Base-by-base conservation (phyloP, 1,284 basidiomycete genomes). In the Tetrapyrgos nigripes region DNA sequence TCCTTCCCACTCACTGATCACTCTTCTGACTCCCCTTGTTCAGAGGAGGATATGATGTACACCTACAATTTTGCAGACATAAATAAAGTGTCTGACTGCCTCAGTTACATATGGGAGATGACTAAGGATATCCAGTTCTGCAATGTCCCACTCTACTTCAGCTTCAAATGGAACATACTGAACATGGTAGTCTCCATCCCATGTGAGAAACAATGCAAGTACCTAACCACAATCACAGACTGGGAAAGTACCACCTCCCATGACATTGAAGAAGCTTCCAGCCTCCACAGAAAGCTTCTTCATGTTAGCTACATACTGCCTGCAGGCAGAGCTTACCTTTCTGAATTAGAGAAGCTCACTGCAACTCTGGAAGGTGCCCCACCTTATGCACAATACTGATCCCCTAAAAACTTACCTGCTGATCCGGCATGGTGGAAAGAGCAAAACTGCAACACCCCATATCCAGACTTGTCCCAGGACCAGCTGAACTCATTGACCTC, bases 331-430 rank as follows among this genome's bases (percentile, higher is more conserved):
- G 72, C 76, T 0, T 75, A 73, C 47, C 70, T 79, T 48, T 71
- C 66, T 23, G 55, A 50, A 14, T 61, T 80, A 1, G 70, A 77
- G 37, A 31, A 59, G 14, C 65, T 76, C 64, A 49, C 74, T 0
- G 14, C 44, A 1, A 50, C 60, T 0, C 70, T 65, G 1, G 43
- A 28, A 31, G 10, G 51, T 17, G 31, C 66, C 13, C 8, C n/a
- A n/a, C n/a, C n/a, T n/a, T n/a, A n/a, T n/a, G n/a, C n/a, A n/a
- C n/a, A n/a, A n/a, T n/a, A n/a, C n/a, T n/a, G n/a, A n/a, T n/a
- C n/a, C n/a, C n/a, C n/a, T n/a, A n/a, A n/a, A n/a, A n/a, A n/a
- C n/a, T n/a, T n/a, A n/a, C n/a, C n/a, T n/a, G n/a, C n/a, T n/a
- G n/a, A n/a, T n/a, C n/a, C n/a, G n/a, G n/a, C n/a, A n/a, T n/a